These are phyloP conservation scores for Aspergillus proliferans DNA, from an alignment of 2,329 filamentous ascomycete genomes.

Conservation along the genomic window DNA sequence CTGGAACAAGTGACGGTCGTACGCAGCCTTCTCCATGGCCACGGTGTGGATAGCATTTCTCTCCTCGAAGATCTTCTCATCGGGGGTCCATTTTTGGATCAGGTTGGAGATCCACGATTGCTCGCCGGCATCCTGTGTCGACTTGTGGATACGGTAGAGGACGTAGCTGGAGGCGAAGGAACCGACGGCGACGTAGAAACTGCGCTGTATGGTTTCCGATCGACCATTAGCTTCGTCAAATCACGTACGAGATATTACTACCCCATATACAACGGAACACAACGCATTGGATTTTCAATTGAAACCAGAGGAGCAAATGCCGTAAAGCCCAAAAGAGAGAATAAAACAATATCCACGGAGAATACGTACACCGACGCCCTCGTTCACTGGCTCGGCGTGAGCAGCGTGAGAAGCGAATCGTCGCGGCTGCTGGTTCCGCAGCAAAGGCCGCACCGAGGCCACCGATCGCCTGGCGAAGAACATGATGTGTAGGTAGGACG, in stretches of 20 bases:
- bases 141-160: constrained; percentile 37
- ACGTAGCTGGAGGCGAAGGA: constrained; percentile 37
- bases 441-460: constrained; percentile 30
- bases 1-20: constrained; percentile 57
- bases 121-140: constrained; percentile 31
- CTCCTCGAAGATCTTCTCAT: constrained; percentile 48
- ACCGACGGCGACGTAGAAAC: constrained; percentile 43
- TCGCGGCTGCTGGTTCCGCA: constrained; percentile 38
- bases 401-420: constrained; percentile 40
- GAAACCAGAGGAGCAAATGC: no score
- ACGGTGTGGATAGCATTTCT: constrained; percentile 56
- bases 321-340: neutral
- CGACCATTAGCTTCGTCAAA: constrained; percentile 12
- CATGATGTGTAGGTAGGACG: constrained; percentile 29
- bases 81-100: constrained; percentile 52
- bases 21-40: constrained; percentile 57
- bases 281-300: no score
- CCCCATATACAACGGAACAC: no score
- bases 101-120: constrained; percentile 39
- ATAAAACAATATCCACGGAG: constrained; percentile 7
- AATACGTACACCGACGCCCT: constrained; percentile 41
- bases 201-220: constrained; percentile 30
- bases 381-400: constrained; percentile 39
- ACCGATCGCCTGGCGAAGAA: constrained; percentile 37
- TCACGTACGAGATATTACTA: neutral